phyloP scores from a whole-genome alignment of 768 basidiomycete genomes.

The Mycena epipterygia region DNA sequence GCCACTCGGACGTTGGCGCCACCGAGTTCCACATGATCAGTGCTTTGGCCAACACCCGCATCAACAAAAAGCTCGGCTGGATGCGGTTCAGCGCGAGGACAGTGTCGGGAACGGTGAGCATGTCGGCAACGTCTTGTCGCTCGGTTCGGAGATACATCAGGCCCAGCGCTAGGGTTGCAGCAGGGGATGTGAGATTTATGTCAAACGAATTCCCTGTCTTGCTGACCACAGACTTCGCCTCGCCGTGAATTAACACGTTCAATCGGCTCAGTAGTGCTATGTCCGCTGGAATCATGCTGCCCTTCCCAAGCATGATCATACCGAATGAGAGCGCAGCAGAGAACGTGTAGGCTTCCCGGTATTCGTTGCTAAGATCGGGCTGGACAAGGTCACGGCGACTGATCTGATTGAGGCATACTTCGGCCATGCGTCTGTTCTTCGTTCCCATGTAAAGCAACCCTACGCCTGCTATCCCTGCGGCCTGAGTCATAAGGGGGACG shows the following conservation, averaged over 20 bases:
- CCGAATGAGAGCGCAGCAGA: conserved; percentile 93
- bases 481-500: conserved; percentile 90
- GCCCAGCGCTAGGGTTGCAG: conserved; percentile 90
- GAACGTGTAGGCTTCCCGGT: conserved; percentile 93
- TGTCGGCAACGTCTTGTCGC: conserved; percentile 87
- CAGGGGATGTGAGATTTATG: conserved; percentile 91
- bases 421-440: conserved; percentile 91
- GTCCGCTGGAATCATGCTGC: conserved; percentile 84
- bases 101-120: conserved; percentile 87
- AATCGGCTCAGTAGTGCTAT: conserved; percentile 75
- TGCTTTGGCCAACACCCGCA: conserved; percentile 82
- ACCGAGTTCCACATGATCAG: conserved; percentile 92
- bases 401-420: conserved; percentile 90
- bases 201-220: conserved; percentile 72
- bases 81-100: conserved; percentile 84
- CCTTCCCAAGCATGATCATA: conserved; percentile 95
- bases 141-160: conserved; percentile 94
- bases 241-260: conserved; percentile 83
- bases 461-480: conserved; percentile 88
- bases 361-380: conserved; percentile 88
- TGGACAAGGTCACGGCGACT: conserved; percentile 82
- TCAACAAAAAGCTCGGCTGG: conserved; percentile 88
- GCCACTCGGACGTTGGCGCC: conserved; percentile 80
- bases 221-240: conserved; percentile 59
- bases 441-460: conserved; percentile 93